Evolutionary conservation across 1,284 basidiomycete genomes (phyloP).

Genomic region (Anthracocystis walkeri): DNA sequence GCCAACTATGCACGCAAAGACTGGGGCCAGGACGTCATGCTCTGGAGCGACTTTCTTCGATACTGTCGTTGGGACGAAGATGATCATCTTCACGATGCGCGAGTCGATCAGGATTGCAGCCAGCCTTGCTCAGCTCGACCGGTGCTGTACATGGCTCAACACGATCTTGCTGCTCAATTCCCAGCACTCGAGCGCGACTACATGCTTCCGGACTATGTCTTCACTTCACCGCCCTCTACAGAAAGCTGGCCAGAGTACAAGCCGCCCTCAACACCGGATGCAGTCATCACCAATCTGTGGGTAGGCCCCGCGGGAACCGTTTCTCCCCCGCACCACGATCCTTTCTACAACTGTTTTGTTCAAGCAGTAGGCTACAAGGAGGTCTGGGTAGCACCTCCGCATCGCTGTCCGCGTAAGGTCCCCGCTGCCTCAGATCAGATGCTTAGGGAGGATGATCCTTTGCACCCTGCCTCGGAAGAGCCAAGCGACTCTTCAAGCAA

Average conservation of each 20-base stretch:
- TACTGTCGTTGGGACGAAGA: slow-evolving; percentile 72
- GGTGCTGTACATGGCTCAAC: slow-evolving; percentile 88
- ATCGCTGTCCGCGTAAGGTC: slow-evolving; percentile 15
- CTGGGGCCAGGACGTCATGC: slow-evolving; percentile 85
- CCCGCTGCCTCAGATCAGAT: not conserved
- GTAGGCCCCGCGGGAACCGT: slow-evolving; percentile 81
- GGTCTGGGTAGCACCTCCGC: slow-evolving; percentile 87
- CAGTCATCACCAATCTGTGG: slow-evolving; percentile 86
- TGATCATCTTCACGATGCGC: not conserved
- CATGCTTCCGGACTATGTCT: slow-evolving; percentile 86
- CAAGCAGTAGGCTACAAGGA: slow-evolving; percentile 89
- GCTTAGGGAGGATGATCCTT: not conserved
- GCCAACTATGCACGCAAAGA: slow-evolving; percentile 81
- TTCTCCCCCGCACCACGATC: slow-evolving; percentile 94
- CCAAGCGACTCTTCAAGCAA: not conserved
- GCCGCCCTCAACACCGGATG: slow-evolving; percentile 76
- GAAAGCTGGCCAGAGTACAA: slow-evolving; percentile 72
- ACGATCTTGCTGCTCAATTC: slow-evolving; percentile 86
- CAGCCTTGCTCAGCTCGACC: not conserved
- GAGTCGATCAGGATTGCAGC: not conserved
- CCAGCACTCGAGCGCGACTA: slow-evolving; percentile 82
- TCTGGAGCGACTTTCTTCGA: slow-evolving; percentile 81
- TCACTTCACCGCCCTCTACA: slow-evolving; percentile 73
- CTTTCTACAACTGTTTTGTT: slow-evolving; percentile 89
- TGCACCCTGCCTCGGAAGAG: not conserved